A percentile compares a stretch with the other conserved stretches of the same genome.
Conservation (phyloP, 1,284 basidiomycete species). For the Tetrapyrgos nigripes region DNA sequence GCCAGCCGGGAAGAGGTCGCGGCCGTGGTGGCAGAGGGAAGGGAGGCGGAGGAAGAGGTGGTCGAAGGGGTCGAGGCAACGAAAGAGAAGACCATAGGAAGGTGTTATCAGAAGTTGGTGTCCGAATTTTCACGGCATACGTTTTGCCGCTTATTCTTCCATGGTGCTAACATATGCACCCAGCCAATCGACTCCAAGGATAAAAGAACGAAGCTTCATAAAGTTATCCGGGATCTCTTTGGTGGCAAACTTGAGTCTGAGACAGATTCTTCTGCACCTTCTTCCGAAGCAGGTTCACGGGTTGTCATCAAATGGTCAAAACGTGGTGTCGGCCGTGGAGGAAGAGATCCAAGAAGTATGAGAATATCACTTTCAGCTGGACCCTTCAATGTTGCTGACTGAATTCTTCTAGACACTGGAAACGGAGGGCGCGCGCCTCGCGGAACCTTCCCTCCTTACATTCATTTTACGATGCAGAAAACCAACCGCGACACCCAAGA, state of each 20-base stretch:
- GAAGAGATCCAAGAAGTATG: constrained; percentile 48
- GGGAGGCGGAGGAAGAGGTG: constrained; percentile 51
- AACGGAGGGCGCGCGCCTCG: constrained; percentile 53
- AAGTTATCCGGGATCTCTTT: constrained; percentile 83
- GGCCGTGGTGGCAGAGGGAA: constrained; percentile 46
- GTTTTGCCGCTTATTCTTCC: constrained; percentile 2
- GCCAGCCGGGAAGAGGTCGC: constrained; percentile 49
- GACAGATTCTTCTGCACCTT: constrained; percentile 60
- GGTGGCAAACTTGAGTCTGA: constrained; percentile 85
- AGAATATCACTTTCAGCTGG: constrained; percentile 28
- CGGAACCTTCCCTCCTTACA: constrained; percentile 84
- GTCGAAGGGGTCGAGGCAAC: constrained; percentile 48
- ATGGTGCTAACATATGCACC: constrained; percentile 13
- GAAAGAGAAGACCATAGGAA: constrained; percentile 71
- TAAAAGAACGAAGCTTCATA: constrained; percentile 83
- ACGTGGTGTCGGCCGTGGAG: constrained; percentile 49
- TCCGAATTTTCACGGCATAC: constrained; percentile 14
- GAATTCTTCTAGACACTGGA: constrained; percentile 15
- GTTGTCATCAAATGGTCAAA: constrained; percentile 80
- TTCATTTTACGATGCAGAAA: constrained; percentile 97
- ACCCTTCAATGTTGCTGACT: background rate
- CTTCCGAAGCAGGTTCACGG: constrained; percentile 67
- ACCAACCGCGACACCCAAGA: constrained; percentile 98
- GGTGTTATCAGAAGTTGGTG: constrained; percentile 80
- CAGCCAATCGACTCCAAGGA: constrained; percentile 87